Evolutionary conservation across 441 rosid species (phyloP), one percentile per base, ranked within the genome.

Genomic region (Cnidoscolus chayamansa): DNA sequence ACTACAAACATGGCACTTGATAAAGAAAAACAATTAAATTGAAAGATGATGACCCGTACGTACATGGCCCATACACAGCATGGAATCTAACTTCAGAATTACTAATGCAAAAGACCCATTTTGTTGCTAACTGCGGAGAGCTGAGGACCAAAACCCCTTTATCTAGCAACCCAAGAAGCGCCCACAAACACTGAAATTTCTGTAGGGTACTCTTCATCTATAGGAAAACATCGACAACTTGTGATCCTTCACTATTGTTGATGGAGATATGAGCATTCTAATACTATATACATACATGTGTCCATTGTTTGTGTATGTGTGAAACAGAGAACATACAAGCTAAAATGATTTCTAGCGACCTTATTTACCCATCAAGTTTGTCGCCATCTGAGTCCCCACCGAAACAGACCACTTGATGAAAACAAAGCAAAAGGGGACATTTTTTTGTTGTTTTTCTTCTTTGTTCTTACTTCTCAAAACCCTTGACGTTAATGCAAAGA

Each of bases 401-500:
- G 9, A 7, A 1, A 1, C 25, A 20, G 16, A 1, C 17, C 50
- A 70, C 66, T 57, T 47, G 65, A 59, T 60, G 61, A 62, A 72
- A 48, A 56, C 75, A 51, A 67, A 56, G 0, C 19, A 19, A 5
- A 12, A 49, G 5, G 5, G 35, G 17, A 19, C 17, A 47, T 32
- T 10, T 2, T 25, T 63, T 76, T 17, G 63, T 75, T 58, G 43
- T 13, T 66, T 74, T 30, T 48, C 13, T 9, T 10, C 57, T 56
- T 17, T 40, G 15, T 30, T 58, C 16, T 58, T 58, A 3, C 7
- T 58, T 58, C 9, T 20, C 51, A 48, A 48, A 48, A 19, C 5
- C 31, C 63, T 69, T 8, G 76, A 74, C 49, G 72, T 58, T 30
- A 51, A 64, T 58, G 78, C 69, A 45, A 57, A 57, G 71, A 45